Base-by-base conservation (phyloP, 805 yeast species). In the Lipomyces starkeyi region DNA sequence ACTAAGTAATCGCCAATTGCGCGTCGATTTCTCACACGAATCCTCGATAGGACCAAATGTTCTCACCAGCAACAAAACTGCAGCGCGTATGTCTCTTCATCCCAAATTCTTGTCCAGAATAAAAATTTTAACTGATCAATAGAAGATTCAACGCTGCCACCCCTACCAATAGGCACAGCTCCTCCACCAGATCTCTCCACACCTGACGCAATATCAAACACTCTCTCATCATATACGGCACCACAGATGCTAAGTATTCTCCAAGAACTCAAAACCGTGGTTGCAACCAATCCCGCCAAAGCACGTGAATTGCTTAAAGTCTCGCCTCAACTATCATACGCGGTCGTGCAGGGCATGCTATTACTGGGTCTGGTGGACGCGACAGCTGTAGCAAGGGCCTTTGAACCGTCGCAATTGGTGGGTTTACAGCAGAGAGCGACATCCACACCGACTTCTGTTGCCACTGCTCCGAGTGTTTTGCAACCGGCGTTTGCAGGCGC, bases 251-350 rank as follows among this genome's bases (percentile, higher is more conserved):
- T 78, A 7, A 84, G 81, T 54, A 75, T 90, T 43, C 72, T 89
- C 13, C 78, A 79, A 47, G 93, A 90, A 69, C 83, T 91, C 17
- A 85, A 87, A 73, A 76, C 80, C 25, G 86, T 91, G 86, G 80
- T 89, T 2, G 76, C 78, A 2, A 83, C 82, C 34, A 84, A 88
- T 67, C 90, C 91, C 0, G 82, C 82, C 5, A 79, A 87, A 66
- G 87, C 90, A 81, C 84, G 81, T 62, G 84, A 83, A 54, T 79
- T 93, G 43, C 80, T 93, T 20, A 83, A 83, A 34, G 86, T 86
- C 70, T 87, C 88, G 67, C 98, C 98, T 0, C 98, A 94, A 77
- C 81, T 94, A 58, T 80, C 91, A 1, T 92, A 88, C 77, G 95
- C 97, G 0, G 80, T 91, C 35, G 94, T 93, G 2, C 97, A 93